A percentile compares a stretch with the other conserved stretches of the same genome.
phyloP scores from a whole-genome alignment of 2,329 filamentous ascomycete species.

The Colletotrichum chrysophilum region DNA sequence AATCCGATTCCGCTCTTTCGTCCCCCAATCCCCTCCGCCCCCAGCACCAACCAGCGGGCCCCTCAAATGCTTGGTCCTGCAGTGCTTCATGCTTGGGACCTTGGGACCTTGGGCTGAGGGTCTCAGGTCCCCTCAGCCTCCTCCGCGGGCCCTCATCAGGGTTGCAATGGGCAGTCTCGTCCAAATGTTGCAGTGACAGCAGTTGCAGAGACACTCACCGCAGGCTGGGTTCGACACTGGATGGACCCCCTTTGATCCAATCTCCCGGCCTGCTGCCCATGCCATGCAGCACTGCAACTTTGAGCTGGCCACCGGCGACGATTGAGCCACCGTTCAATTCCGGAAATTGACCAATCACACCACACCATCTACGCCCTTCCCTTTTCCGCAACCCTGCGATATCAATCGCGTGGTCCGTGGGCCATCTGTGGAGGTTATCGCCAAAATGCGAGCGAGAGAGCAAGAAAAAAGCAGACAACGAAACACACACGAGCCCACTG shows the following conservation, averaged over 20 bases:
- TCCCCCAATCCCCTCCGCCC: not conserved
- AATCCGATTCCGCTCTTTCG: not conserved
- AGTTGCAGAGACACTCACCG: not conserved
- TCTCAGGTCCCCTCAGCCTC: slow-evolving; percentile 2
- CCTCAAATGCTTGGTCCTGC: not conserved
- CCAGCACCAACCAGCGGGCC: not conserved
- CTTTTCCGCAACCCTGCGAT: not conserved
- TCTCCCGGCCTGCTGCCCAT: not conserved
- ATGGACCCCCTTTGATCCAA: not conserved
- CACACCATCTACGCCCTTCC: not conserved
- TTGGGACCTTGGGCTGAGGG: not conserved
- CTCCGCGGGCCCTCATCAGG: not conserved
- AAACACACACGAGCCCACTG: not conserved
- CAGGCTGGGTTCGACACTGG: not conserved
- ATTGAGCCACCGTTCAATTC: not conserved
- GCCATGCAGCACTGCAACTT: not conserved
- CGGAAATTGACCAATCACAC: slow-evolving; percentile 16
- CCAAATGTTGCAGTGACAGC: not conserved
- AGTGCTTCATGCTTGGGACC: not conserved
- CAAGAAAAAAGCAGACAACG: not conserved
- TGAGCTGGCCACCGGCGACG: not conserved
- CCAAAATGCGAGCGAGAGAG: not conserved
- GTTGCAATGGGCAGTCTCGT: not conserved
- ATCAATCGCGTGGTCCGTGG: slow-evolving; percentile 4
- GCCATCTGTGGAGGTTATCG: slow-evolving; percentile 12